A percentile compares a stretch with the other conserved stretches of the same genome.
Evolutionary conservation across 1,284 basidiomycete species (phyloP).

Genomic region (Leccinum solheimii): DNA sequence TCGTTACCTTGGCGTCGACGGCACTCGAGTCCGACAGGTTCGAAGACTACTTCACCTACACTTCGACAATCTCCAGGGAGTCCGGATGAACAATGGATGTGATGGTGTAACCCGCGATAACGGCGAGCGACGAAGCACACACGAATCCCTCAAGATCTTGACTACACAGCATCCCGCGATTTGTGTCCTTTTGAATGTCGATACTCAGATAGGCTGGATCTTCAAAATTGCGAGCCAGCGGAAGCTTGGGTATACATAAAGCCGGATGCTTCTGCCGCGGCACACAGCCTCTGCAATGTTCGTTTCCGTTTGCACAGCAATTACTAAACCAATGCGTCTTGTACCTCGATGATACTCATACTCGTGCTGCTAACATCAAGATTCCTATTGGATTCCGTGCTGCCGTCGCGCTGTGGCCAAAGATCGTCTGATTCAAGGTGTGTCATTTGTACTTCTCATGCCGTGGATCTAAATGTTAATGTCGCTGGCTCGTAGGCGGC

Average conservation of each 20-base stretch:
- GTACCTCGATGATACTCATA: constrained; percentile 61
- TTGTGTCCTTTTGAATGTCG: too few species aligned
- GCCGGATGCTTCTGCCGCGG: too few species aligned
- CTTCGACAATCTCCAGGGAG: background rate
- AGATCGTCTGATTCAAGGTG: constrained; percentile 32
- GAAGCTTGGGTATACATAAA: too few species aligned
- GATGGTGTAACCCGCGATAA: too few species aligned
- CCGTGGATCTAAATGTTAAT: background rate
- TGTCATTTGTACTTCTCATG: background rate
- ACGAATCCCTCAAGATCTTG: too few species aligned
- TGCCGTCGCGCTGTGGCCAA: constrained; percentile 57
- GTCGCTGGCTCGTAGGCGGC: constrained; percentile 37
- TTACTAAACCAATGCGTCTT: constrained; percentile 45
- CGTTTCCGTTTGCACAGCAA: constrained; percentile 45
- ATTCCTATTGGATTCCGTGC: constrained; percentile 47
- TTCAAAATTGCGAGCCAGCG: too few species aligned
- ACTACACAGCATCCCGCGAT: too few species aligned
- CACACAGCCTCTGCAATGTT: constrained; percentile 35
- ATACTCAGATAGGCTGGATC: too few species aligned
- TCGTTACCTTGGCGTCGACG: background rate
- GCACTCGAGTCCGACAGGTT: constrained; percentile 36
- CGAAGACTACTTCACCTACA: constrained; percentile 13
- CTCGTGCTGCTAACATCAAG: constrained; percentile 56
- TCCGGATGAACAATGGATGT: too few species aligned
- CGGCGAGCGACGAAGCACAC: too few species aligned